Conservation (phyloP, 2,329 filamentous ascomycete species). For the Nothopassalora personata region DNA sequence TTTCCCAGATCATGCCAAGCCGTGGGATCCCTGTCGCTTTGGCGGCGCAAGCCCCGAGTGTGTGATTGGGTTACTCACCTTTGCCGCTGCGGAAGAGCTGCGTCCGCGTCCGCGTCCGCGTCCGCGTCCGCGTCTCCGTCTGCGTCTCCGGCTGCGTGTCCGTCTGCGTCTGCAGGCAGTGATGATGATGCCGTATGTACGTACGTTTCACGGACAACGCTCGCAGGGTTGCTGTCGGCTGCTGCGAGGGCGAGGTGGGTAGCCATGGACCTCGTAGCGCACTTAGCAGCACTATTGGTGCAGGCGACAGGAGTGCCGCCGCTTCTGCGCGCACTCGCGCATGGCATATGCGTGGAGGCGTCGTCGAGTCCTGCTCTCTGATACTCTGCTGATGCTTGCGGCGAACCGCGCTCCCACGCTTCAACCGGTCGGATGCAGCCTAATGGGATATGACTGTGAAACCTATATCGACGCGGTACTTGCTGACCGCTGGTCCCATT, state of each 20-base stretch:
- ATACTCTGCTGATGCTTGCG: neutral
- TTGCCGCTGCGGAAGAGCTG: neutral
- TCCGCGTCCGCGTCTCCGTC: neutral
- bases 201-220: neutral
- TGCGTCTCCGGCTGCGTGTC: neutral
- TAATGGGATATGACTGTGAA: slow-evolving; percentile 3
- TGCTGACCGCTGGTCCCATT: neutral
- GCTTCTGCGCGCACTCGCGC: neutral
- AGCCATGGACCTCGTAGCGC: neutral
- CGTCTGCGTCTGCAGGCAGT: neutral
- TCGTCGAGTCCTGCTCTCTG: neutral
- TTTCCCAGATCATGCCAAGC: neutral
- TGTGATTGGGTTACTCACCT: neutral
- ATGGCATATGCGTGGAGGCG: neutral
- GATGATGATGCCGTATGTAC: neutral
- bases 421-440: slow-evolving; percentile 5
- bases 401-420: slow-evolving; percentile 6
- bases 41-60: neutral
- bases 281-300: neutral
- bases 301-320: neutral
- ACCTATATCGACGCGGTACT: slow-evolving; percentile 4
- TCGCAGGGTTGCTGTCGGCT: neutral
- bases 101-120: too few species aligned
- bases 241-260: neutral
- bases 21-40: neutral